phyloP scores from a whole-genome alignment of 2,329 filamentous ascomycete species.

The Xylariaceae sp. region DNA sequence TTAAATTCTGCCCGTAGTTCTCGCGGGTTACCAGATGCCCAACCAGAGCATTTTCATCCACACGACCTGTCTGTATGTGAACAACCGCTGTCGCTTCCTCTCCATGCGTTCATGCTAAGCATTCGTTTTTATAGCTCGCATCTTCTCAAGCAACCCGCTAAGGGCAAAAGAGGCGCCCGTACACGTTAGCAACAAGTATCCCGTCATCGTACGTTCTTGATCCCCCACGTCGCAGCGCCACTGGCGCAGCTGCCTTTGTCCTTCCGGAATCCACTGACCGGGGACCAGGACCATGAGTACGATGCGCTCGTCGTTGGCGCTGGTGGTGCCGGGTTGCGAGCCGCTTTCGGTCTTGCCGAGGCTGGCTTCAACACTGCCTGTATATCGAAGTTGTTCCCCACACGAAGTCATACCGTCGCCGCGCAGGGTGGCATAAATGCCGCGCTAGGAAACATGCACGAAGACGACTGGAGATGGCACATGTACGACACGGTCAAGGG shows the following conservation, averaged over 20 bases:
- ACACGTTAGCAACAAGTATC: constrained; percentile 84
- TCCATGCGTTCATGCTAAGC: constrained; percentile 10
- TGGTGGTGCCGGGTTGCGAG: constrained; percentile 75
- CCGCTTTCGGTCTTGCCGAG: constrained; percentile 81
- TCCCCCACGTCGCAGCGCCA: not conserved
- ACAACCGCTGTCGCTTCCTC: constrained; percentile 5
- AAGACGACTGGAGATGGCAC: constrained; percentile 98
- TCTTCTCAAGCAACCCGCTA: constrained; percentile 80
- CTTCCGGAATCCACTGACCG: constrained; percentile 23
- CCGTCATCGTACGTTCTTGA: constrained; percentile 70
- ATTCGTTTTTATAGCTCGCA: constrained; percentile 56
- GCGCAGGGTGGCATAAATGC: constrained; percentile 83
- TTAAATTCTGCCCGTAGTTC: constrained; percentile 45
- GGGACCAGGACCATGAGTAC: constrained; percentile 85
- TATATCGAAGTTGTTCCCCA: constrained; percentile 83
- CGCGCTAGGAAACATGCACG: constrained; percentile 90
- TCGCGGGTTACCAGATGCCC: constrained; percentile 60
- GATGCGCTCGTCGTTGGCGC: constrained; percentile 93
- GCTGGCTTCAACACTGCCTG: constrained; percentile 87
- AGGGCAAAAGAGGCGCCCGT: constrained; percentile 90
- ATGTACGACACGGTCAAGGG: constrained; percentile 99
- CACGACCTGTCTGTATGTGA: constrained; percentile 68
- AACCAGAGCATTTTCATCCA: constrained; percentile 79
- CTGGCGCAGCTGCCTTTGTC: not conserved
- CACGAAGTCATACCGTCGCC: constrained; percentile 78